These are phyloP conservation scores for Geum urbanum DNA, from an alignment of 306 rosid species.

Conservation along the genomic window DNA sequence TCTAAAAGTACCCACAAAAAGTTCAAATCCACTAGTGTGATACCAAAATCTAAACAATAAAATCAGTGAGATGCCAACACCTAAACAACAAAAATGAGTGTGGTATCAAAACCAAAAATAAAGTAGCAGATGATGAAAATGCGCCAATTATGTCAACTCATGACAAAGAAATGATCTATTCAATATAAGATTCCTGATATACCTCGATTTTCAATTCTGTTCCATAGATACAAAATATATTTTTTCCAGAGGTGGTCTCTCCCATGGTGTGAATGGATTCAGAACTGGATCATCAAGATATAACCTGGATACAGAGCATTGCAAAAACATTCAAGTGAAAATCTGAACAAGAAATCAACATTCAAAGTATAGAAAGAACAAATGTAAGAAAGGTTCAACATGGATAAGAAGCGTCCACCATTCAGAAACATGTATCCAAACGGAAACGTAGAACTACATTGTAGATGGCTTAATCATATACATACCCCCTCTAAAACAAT, in stretches of 20 bases:
- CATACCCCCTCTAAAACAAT: too few species aligned
- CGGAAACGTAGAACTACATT: neutral
- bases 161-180: slow-evolving; percentile 6
- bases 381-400: neutral
- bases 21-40: slow-evolving; percentile 17
- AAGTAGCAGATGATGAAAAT: neutral
- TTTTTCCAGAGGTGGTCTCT: slow-evolving; percentile 92
- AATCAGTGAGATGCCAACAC: neutral
- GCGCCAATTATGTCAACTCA: slow-evolving; percentile 6
- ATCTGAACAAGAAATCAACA: slow-evolving; percentile 15
- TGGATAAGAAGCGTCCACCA: slow-evolving; percentile 4
- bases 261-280: slow-evolving; percentile 97
- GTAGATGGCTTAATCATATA: too few species aligned
- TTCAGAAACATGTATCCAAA: neutral
- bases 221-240: slow-evolving; percentile 88
- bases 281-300: slow-evolving; percentile 77
- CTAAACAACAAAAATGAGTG: neutral
- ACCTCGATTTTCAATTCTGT: slow-evolving; percentile 85
- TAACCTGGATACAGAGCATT: slow-evolving; percentile 54
- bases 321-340: slow-evolving; percentile 15
- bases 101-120: too few species aligned
- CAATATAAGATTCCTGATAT: slow-evolving; percentile 21
- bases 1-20: slow-evolving; percentile 1
- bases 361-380: neutral
- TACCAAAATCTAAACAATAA: neutral